Percentiles rank a stretch among this genome's conserved stretches.
Evolutionary conservation across 2,329 filamentous ascomycete genomes (phyloP).

Genomic region (Cordyceps cateniannulata): DNA sequence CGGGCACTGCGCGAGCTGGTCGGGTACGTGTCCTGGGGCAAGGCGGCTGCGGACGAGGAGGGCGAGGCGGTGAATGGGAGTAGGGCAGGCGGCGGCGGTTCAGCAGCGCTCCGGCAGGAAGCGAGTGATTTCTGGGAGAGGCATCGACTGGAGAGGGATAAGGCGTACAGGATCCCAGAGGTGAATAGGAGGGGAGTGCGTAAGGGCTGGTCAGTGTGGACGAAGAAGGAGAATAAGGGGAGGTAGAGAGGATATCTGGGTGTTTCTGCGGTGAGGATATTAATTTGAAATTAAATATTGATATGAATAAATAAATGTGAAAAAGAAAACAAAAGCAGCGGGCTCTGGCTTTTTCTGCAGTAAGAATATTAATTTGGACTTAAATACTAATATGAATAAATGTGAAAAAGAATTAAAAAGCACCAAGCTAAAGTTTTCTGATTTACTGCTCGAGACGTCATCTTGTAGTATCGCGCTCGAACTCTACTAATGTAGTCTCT

Average conservation of each 20-base stretch:
- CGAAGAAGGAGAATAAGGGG: slow-evolving; percentile 7
- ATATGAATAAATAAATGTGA: no score
- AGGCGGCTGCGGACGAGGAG: neutral
- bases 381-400: no score
- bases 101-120: slow-evolving; percentile 22
- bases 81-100: neutral
- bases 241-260: neutral
- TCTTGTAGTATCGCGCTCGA: no score
- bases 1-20: slow-evolving; percentile 5
- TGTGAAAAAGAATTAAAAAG: no score
- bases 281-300: no score
- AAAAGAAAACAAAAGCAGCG: no score
- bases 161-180: slow-evolving; percentile 32
- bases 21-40: neutral
- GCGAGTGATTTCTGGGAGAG: slow-evolving; percentile 37
- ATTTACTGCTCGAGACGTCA: no score
- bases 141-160: slow-evolving; percentile 32
- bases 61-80: slow-evolving; percentile 14
- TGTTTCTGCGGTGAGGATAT: no score
- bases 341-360: no score
- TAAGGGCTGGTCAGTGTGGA: slow-evolving; percentile 5
- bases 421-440: no score
- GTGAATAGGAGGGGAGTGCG: slow-evolving; percentile 26
- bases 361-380: no score
- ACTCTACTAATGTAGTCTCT: no score